A percentile compares a stretch with the other conserved stretches of the same genome.
Conservation (phyloP, 768 basidiomycete genomes). For the Strobilomyces dryophilus region DNA sequence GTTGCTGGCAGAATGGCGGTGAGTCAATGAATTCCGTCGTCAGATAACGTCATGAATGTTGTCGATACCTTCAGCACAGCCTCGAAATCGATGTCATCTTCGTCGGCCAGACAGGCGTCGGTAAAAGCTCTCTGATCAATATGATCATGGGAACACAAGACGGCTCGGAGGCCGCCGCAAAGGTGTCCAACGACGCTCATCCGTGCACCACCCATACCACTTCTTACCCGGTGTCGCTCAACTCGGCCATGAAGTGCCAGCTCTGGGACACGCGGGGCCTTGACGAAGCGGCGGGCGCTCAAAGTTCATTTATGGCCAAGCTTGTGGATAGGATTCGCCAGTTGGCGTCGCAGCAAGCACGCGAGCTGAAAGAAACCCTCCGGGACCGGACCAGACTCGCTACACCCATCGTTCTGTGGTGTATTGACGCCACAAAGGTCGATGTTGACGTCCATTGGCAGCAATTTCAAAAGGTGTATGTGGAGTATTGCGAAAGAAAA, state of each 20-base stretch:
- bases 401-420: constrained; percentile 23
- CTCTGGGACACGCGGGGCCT: constrained; percentile 29
- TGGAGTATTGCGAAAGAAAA: constrained; percentile 20
- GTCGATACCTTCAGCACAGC: constrained; percentile 3
- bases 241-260: constrained; percentile 1
- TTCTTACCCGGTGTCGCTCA: constrained; percentile 6
- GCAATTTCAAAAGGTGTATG: constrained; percentile 21
- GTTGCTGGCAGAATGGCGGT: constrained; percentile 13
- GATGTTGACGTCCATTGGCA: constrained; percentile 13
- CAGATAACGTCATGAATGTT: constrained; percentile 2
- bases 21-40: constrained; percentile 3
- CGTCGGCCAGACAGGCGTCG: constrained; percentile 24
- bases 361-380: constrained; percentile 17
- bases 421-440: constrained; percentile 22
- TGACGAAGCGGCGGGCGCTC: constrained; percentile 16
- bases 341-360: constrained; percentile 10
- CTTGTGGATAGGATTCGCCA: constrained; percentile 11
- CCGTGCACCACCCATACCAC: constrained; percentile 16
- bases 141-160: constrained; percentile 20
- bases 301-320: constrained; percentile 4
- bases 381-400: constrained; percentile 1
- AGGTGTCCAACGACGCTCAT: constrained; percentile 15
- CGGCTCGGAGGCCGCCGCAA: background rate
- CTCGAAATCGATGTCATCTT: constrained; percentile 17
- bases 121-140: constrained; percentile 24